Percentiles rank a stretch among this genome's conserved stretches.
Evolutionary conservation across 2,329 filamentous ascomycete species (phyloP).

Genomic region (Xenosphaeropsis pyriputrescens): DNA sequence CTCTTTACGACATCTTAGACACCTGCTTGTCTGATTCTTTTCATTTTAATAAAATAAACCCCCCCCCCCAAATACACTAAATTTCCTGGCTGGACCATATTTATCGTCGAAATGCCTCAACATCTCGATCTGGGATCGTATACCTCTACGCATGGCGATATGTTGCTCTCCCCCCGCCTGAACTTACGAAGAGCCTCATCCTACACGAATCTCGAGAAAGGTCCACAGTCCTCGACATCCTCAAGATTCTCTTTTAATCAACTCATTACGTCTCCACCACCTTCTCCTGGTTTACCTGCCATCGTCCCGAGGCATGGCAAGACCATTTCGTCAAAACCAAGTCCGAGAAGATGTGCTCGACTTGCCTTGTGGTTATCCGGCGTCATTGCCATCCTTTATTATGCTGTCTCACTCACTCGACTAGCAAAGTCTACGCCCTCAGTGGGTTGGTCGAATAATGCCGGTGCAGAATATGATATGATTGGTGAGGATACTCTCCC

Average conservation of each 20-base stretch:
- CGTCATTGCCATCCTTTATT: constrained; percentile 34
- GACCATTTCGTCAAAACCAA: constrained; percentile 32
- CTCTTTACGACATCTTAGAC: too few species aligned
- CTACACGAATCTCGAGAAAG: not conserved
- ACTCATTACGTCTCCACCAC: constrained; percentile 49
- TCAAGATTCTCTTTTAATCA: constrained; percentile 53
- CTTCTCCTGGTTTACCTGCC: constrained; percentile 56
- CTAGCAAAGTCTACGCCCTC: constrained; percentile 16
- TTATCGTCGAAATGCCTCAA: not conserved
- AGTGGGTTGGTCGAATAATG: constrained; percentile 23
- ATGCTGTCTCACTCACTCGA: constrained; percentile 21
- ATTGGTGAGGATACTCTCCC: constrained; percentile 52
- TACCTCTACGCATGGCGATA: not conserved
- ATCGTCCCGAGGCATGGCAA: constrained; percentile 51
- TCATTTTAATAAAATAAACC: too few species aligned
- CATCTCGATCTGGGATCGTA: not conserved
- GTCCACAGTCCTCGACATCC: constrained; percentile 39
- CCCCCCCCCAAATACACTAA: too few species aligned
- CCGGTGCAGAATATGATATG: constrained; percentile 45
- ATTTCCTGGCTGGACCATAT: not conserved
- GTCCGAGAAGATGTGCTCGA: constrained; percentile 11
- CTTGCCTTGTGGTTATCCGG: constrained; percentile 35
- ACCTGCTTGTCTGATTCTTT: too few species aligned
- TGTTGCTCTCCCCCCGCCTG: not conserved
- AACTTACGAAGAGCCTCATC: not conserved